These are phyloP conservation scores for Truncatella angustata DNA, from an alignment of 2,329 filamentous ascomycete genomes.

Conservation along the genomic window DNA sequence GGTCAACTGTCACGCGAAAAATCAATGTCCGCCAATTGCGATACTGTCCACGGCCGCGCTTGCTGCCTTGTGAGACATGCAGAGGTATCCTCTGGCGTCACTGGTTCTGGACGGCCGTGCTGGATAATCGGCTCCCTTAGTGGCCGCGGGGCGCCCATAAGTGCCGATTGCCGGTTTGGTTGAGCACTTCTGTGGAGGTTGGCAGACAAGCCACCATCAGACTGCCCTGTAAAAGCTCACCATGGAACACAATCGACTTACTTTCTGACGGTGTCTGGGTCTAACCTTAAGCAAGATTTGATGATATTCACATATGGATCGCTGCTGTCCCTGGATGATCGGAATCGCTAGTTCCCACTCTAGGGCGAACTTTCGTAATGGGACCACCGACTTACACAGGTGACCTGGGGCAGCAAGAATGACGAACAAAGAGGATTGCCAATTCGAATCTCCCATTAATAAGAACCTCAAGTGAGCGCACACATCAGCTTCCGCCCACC, in stretches of 20 bases:
- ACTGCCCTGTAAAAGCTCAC: neutral
- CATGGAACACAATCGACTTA: neutral
- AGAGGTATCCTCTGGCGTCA: neutral
- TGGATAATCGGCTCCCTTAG: neutral
- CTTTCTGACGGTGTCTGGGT: neutral
- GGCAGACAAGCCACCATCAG: neutral
- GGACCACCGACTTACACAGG: neutral
- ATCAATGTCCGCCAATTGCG: neutral
- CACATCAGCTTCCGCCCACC: neutral
- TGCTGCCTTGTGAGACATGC: neutral
- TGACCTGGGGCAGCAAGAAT: neutral
- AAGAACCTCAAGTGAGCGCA: neutral
- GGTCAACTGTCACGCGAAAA: too few relatives aligned
- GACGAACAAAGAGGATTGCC: neutral
- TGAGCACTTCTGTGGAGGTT: neutral
- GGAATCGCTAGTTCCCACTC: neutral
- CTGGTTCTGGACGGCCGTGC: neutral
- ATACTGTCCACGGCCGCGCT: neutral
- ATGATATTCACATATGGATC: too few relatives aligned
- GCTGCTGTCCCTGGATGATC: neutral
- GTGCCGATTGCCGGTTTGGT: neutral
- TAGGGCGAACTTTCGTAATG: slow-evolving; percentile 2
- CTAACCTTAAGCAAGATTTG: neutral
- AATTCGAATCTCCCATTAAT: neutral
- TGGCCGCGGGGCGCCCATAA: neutral